These are phyloP conservation scores for Alloascoidea africana DNA, from an alignment of 805 yeast genomes.

Conservation along the genomic window DNA sequence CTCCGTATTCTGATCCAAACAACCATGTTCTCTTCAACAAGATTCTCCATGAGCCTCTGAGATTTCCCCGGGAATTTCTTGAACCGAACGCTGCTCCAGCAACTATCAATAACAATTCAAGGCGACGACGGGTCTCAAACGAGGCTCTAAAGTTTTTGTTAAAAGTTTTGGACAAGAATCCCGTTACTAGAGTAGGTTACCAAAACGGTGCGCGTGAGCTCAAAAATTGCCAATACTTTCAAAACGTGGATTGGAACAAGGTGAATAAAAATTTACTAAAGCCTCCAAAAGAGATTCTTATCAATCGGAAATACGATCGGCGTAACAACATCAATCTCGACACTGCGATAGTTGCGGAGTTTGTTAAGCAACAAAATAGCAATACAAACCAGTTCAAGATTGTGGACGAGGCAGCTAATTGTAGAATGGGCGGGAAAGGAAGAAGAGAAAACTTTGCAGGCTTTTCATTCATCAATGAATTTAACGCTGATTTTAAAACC, in stretches of 20 bases:
- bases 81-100: slow-evolving; percentile 70
- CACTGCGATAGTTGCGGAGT: neutral
- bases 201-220: too few species aligned
- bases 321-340: neutral
- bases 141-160: neutral
- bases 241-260: neutral
- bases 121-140: neutral
- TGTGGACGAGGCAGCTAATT: neutral
- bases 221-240: neutral
- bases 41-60: slow-evolving; percentile 36
- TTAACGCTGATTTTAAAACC: neutral
- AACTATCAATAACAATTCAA: slow-evolving; percentile 47
- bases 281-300: too few species aligned
- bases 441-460: slow-evolving; percentile 1
- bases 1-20: slow-evolving; percentile 41
- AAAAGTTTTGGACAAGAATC: neutral
- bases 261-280: neutral
- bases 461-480: neutral
- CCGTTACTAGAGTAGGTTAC: neutral
- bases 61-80: slow-evolving; percentile 63
- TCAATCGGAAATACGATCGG: too few species aligned
- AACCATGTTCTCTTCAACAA: slow-evolving; percentile 63
- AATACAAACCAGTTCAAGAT: neutral
- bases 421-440: slow-evolving; percentile 1
- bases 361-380: neutral